Evolutionary conservation across 1,284 basidiomycete genomes (phyloP).

Genomic region (Mycena sp.): DNA sequence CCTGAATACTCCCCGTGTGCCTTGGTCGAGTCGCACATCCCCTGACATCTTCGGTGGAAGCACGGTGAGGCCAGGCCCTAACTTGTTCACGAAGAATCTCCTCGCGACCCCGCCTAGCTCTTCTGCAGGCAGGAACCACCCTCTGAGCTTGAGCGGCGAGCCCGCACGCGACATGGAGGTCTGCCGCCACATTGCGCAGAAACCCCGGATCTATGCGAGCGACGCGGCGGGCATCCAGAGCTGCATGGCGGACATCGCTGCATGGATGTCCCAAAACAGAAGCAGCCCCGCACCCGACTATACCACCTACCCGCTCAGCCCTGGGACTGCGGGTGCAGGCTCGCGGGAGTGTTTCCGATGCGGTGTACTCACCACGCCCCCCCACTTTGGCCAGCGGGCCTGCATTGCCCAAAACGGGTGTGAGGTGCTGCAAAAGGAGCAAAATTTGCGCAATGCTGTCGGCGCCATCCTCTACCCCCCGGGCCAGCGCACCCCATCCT

Average conservation of each 20-base stretch:
- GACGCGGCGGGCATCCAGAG: neutral
- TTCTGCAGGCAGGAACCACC: neutral
- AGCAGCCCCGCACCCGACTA: too few species aligned
- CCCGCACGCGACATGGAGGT: neutral
- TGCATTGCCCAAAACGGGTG: neutral
- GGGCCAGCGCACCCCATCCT: neutral
- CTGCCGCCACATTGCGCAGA: neutral
- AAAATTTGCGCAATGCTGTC: neutral
- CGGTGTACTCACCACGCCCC: too few species aligned
- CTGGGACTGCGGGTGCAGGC: too few species aligned
- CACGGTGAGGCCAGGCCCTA: neutral
- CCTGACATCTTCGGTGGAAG: neutral
- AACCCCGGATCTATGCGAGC: neutral
- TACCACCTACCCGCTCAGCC: too few species aligned
- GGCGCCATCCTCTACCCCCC: neutral
- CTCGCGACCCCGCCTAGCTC: conserved; percentile 3
- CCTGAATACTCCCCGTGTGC: too few species aligned
- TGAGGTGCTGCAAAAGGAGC: neutral
- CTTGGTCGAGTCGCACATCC: neutral
- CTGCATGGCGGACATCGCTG: neutral
- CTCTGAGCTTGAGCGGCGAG: neutral
- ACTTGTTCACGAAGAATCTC: neutral
- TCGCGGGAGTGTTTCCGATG: too few species aligned
- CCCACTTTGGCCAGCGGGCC: neutral
- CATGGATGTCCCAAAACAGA: too few species aligned